phyloP scores from a whole-genome alignment of 371 early-diverging fungal genomes.

The Mucor racemosus region DNA sequence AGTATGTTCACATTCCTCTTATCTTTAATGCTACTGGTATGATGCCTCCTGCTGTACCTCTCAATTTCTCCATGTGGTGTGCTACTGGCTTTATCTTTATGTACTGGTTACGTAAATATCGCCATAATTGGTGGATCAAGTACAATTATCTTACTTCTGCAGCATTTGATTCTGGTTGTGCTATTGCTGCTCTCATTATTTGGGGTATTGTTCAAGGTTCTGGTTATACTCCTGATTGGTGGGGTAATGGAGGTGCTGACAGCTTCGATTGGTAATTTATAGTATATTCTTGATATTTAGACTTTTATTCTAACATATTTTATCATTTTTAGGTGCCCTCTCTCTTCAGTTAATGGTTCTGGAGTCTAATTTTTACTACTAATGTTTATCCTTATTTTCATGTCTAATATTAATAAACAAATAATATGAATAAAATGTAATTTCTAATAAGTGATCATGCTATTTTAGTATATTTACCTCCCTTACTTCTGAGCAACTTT shows the following conservation, averaged over 20 bases:
- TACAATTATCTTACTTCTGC: conserved; percentile 80
- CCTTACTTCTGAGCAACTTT: too few relatives aligned
- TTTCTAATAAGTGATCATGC: not conserved
- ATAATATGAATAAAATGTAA: not conserved
- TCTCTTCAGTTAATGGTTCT: conserved; percentile 23
- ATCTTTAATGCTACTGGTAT: conserved; percentile 69
- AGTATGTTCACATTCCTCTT: conserved; percentile 66
- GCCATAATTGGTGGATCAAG: conserved; percentile 67
- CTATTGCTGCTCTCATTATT: conserved; percentile 53
- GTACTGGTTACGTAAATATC: conserved; percentile 58
- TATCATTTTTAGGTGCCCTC: conserved; percentile 24
- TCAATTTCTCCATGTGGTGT: conserved; percentile 69
- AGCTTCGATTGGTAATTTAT: conserved; percentile 28
- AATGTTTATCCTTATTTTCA: not conserved
- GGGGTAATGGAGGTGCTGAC: conserved; percentile 43
- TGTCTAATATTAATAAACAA: not conserved
- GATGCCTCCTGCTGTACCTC: conserved; percentile 71
- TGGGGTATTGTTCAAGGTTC: conserved; percentile 46
- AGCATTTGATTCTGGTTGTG: conserved; percentile 74
- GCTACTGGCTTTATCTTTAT: conserved; percentile 68
- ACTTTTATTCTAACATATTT: too few relatives aligned
- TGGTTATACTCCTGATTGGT: conserved; percentile 38
- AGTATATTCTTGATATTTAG: too few relatives aligned
- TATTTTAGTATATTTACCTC: too few relatives aligned
- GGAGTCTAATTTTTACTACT: not conserved